phyloP scores from a whole-genome alignment of 1,139 yeast species.

The Protomyces arabidopsidicola region DNA sequence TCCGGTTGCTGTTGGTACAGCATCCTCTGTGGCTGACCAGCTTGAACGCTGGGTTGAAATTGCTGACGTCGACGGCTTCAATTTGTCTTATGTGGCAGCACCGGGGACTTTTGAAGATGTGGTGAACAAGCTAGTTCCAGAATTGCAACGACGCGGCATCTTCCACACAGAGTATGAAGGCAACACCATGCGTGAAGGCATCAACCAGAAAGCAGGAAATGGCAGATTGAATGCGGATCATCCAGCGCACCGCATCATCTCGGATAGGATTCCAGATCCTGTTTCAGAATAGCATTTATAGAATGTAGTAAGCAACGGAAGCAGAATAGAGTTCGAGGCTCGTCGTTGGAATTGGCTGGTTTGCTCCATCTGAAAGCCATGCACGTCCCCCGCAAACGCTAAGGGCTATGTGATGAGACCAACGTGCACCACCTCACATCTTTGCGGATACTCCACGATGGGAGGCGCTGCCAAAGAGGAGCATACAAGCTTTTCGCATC shows the following conservation, averaged over 20 bases:
- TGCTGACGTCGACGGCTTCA: conserved; percentile 43
- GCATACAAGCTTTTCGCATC: background rate
- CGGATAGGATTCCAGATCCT: background rate
- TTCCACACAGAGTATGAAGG: conserved; percentile 41
- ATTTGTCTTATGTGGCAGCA: conserved; percentile 39
- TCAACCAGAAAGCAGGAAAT: background rate
- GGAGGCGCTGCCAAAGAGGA: background rate
- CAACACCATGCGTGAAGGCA: conserved; percentile 7
- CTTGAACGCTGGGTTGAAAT: conserved; percentile 42
- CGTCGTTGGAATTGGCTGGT: too few species aligned
- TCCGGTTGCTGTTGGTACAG: conserved; percentile 39
- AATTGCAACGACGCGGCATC: conserved; percentile 41
- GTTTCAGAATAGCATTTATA: background rate
- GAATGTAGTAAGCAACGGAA: too few species aligned
- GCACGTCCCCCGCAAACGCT: too few species aligned
- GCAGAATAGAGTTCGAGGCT: too few species aligned
- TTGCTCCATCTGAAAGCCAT: too few species aligned
- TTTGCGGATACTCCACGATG: background rate
- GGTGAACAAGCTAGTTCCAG: conserved; percentile 42
- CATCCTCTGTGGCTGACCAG: conserved; percentile 39
- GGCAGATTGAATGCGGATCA: conserved; percentile 3
- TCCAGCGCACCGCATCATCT: background rate
- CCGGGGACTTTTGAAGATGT: conserved; percentile 43
- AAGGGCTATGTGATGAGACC: too few species aligned
- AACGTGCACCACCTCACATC: too few species aligned